A percentile compares a stretch with the other conserved stretches of the same genome.
Evolutionary conservation across 2,329 filamentous ascomycete species (phyloP).

Genomic region (Exophiala sp.): DNA sequence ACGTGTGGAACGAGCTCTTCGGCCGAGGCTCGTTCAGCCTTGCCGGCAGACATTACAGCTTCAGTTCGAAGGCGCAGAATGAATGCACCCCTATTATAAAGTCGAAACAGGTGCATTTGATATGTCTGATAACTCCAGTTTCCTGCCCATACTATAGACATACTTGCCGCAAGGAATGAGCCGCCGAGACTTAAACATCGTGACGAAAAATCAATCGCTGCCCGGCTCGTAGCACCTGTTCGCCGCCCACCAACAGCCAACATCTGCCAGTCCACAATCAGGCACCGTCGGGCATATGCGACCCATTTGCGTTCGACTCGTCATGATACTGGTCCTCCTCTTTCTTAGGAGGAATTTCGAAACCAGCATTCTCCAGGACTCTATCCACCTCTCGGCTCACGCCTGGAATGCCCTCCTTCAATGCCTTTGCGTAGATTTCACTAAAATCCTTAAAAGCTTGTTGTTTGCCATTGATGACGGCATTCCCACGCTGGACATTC

Average conservation of each 20-base stretch:
- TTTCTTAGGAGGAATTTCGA: slow-evolving; percentile 5
- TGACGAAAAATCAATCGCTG: too few species aligned
- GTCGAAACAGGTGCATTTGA: too few species aligned
- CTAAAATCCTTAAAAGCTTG: slow-evolving; percentile 55
- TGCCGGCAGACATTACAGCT: neutral
- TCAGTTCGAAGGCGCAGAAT: too few species aligned
- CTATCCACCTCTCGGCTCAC: slow-evolving; percentile 49
- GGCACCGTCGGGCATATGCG: neutral
- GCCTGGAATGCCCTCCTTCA: slow-evolving; percentile 54
- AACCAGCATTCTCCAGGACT: slow-evolving; percentile 40
- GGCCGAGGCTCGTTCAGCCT: neutral
- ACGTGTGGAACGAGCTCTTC: neutral
- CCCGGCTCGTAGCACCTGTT: too few species aligned
- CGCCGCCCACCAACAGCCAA: too few species aligned
- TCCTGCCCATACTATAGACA: too few species aligned
- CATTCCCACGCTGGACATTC: slow-evolving; percentile 56
- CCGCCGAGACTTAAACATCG: too few species aligned
- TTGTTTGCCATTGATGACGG: slow-evolving; percentile 55
- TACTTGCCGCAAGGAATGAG: too few species aligned
- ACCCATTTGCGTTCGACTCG: neutral
- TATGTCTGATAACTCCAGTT: too few species aligned
- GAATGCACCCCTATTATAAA: too few species aligned
- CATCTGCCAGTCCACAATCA: too few species aligned
- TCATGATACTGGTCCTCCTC: neutral
- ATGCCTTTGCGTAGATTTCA: slow-evolving; percentile 54